These are phyloP conservation scores for Panaeolus cyanescens DNA, from an alignment of 768 basidiomycete genomes.

Conservation along the genomic window DNA sequence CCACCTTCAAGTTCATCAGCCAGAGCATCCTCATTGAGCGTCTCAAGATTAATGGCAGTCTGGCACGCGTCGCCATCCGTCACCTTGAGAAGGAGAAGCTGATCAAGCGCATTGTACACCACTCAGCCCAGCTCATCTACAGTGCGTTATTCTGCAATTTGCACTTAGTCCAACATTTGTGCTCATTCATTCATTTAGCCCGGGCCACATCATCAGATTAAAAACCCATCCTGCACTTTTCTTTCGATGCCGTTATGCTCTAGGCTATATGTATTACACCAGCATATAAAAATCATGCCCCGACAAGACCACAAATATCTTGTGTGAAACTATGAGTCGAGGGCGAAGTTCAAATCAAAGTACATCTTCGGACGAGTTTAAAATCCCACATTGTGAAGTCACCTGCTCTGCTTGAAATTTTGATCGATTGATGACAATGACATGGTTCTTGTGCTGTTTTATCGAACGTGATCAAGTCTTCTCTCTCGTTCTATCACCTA, in stretches of 20 bases:
- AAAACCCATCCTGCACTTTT: conserved; percentile 16
- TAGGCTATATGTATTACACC: conserved; percentile 37
- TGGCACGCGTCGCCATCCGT: conserved; percentile 88
- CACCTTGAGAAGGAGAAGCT: conserved; percentile 92
- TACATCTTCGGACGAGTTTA: no score
- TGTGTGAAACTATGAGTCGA: conserved; percentile 11
- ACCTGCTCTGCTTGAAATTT: not conserved
- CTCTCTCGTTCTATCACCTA: conserved; percentile 2
- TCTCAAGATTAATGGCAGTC: conserved; percentile 93
- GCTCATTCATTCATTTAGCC: conserved; percentile 31
- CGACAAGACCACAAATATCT: conserved; percentile 15
- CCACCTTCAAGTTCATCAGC: conserved; percentile 98
- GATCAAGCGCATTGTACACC: conserved; percentile 97
- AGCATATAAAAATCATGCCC: conserved; percentile 35
- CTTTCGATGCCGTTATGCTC: conserved; percentile 29
- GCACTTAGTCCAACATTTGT: not conserved
- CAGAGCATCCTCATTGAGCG: conserved; percentile 98
- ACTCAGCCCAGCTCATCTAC: conserved; percentile 93
- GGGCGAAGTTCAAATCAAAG: not conserved
- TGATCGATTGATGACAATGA: not conserved
- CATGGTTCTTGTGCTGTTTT: not conserved
- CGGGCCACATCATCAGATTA: conserved; percentile 56
- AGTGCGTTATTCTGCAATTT: conserved; percentile 46
- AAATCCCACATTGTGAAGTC: not conserved
- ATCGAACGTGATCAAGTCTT: not conserved